These are phyloP conservation scores for Oryza meridionalis DNA, from an alignment of 176 grass and related monocot genomes.

Conservation along the genomic window DNA sequence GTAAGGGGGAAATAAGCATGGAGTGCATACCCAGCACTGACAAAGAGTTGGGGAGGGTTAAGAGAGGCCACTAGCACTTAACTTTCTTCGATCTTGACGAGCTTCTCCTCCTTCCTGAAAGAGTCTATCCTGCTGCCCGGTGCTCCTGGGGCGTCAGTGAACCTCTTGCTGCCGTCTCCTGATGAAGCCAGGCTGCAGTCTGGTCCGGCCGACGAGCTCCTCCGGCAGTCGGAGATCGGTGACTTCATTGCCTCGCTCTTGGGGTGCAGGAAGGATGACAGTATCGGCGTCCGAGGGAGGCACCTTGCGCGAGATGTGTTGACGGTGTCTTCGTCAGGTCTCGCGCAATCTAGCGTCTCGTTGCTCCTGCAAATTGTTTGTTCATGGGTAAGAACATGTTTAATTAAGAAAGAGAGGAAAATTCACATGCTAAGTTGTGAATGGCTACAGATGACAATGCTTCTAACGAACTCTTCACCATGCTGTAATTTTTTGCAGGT, in stretches of 20 bases:
- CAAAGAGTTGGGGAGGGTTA: constrained; percentile 48
- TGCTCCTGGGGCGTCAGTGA: constrained; percentile 24
- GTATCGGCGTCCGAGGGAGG: constrained; percentile 70
- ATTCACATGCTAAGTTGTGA: background rate
- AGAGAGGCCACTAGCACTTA: constrained; percentile 63
- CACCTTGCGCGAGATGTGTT: constrained; percentile 58
- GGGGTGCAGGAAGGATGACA: constrained; percentile 52
- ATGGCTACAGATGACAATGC: background rate
- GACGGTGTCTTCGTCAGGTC: constrained; percentile 41
- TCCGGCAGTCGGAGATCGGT: constrained; percentile 65
- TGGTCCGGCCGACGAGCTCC: constrained; percentile 57
- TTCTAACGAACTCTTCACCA: background rate
- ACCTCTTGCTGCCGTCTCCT: constrained; percentile 55
- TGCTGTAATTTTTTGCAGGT: background rate
- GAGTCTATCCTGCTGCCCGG: constrained; percentile 47
- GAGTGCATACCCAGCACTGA: constrained; percentile 54
- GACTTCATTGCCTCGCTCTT: constrained; percentile 57
- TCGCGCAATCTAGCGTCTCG: constrained; percentile 49
- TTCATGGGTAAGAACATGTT: constrained; percentile 34
- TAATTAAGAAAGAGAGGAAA: background rate
- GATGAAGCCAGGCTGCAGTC: constrained; percentile 48
- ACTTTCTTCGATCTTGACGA: constrained; percentile 91
- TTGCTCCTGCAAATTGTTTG: constrained; percentile 40
- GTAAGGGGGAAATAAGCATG: background rate
- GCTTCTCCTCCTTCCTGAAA: constrained; percentile 81